Base-by-base conservation (phyloP, 2,329 filamentous ascomycete genomes). In the Colletotrichum lupini region DNA sequence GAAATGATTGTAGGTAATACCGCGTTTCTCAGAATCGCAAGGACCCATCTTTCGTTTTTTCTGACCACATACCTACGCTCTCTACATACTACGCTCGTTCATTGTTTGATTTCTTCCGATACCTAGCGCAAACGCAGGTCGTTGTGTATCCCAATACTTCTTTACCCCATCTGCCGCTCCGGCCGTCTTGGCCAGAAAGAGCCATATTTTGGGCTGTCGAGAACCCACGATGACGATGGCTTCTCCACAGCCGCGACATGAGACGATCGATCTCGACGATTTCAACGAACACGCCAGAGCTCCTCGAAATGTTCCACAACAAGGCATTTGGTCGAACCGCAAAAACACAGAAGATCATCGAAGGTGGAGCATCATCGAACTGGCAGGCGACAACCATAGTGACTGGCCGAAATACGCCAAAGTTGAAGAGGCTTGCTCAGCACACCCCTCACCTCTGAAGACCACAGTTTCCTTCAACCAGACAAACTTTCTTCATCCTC, bases 201-300 rank as follows among this genome's bases (percentile, higher is more conserved):
- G 49, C n/a, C 30, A 28, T 16, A 9, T n/a, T 14, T 24, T 56
- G 52, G 28, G 56, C n/a, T 49, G 42, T 49, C 42, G 67, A 26
- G n/a, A 32, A 11, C n/a, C 14, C 32, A 42, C 32, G 4, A 28
- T 22, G 24, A 63, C n/a, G 19, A 66, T 49, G 67, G 67, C 56
- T 55, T 28, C 55, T 6, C 11, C 3, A 9, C 46, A 65, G 67
- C 46, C 58, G 30, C 65, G 35, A 24, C 55, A 19, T 6, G 55
- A 61, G 16, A 64, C 67, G 32, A 73, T 73, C 55, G n/a, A 61
- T 7, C 60, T 73, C 22, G 22, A 59, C 46, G 70, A 73, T 16
- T 30, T 73, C 5, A 42, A 22, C 46, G 32, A 59, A 12, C 70
- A 64, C 19, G 63, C 59, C 35, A 46, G 30, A 19, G 12, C 46